phyloP scores from a whole-genome alignment of 2,329 filamentous ascomycete genomes.

The Septoria petroselini region DNA sequence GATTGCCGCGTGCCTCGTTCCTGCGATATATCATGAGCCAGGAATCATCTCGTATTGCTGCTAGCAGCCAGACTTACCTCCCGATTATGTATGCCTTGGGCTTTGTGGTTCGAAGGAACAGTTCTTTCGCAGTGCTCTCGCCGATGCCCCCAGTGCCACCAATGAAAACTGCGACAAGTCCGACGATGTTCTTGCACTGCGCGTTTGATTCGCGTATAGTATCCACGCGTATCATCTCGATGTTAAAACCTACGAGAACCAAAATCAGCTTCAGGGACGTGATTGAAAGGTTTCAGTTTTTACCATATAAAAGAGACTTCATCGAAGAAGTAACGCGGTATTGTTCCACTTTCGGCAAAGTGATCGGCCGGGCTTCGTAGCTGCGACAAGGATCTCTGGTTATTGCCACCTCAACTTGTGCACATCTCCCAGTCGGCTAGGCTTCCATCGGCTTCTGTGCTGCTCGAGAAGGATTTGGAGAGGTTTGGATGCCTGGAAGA shows the following conservation, averaged over 20 bases:
- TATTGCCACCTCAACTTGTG: no score
- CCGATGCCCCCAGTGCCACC: constrained; percentile 47
- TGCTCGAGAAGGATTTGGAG: neutral
- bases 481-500: no score
- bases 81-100: constrained; percentile 47
- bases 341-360: no score
- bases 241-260: constrained; percentile 17
- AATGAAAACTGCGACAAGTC: constrained; percentile 40
- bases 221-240: constrained; percentile 31
- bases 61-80: constrained; percentile 27
- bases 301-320: constrained; percentile 14
- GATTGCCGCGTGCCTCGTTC: constrained; percentile 39
- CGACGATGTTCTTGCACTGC: constrained; percentile 30
- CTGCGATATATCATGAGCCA: constrained; percentile 26
- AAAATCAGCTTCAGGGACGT: neutral
- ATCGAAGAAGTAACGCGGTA: constrained; percentile 1
- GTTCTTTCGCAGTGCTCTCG: constrained; percentile 44
- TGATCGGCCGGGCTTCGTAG: no score
- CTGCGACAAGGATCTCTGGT: no score
- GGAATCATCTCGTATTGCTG: neutral
- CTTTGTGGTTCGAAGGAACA: constrained; percentile 41
- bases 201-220: constrained; percentile 36
- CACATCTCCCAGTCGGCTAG: no score
- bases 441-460: neutral
- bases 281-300: neutral